Evolutionary conservation across 2,329 filamentous ascomycete genomes (phyloP).

Genomic region (Stemphylium lycopersici): DNA sequence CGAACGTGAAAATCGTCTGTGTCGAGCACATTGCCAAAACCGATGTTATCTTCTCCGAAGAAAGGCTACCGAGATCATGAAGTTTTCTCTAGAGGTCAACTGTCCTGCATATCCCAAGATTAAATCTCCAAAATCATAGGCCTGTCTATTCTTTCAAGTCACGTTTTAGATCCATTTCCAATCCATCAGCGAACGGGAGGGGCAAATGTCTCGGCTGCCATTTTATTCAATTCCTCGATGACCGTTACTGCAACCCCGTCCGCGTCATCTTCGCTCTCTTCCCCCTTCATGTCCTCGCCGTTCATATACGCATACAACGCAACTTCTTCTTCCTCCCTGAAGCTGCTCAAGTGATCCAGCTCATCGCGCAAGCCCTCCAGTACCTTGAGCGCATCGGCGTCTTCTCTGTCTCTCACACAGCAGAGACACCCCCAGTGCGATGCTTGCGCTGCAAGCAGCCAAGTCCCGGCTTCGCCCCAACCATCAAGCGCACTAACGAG

Average conservation of each 20-base stretch:
- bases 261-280: background rate
- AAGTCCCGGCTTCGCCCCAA: background rate
- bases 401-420: background rate
- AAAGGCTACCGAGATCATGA: too few relatives aligned
- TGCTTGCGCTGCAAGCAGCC: background rate
- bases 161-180: too few relatives aligned
- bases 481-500: background rate
- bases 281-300: background rate
- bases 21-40: too few relatives aligned
- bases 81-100: too few relatives aligned
- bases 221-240: background rate
- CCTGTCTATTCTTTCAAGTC: too few relatives aligned
- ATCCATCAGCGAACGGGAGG: too few relatives aligned
- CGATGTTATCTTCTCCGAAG: too few relatives aligned
- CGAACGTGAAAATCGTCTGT: too few relatives aligned
- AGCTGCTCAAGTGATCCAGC: background rate
- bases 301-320: too few relatives aligned
- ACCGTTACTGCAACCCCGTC: background rate
- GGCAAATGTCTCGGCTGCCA: background rate
- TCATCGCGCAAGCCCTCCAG: background rate
- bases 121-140: too few relatives aligned
- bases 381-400: background rate
- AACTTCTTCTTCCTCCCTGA: background rate
- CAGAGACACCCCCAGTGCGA: background rate
- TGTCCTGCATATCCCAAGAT: too few relatives aligned